phyloP scores from a whole-genome alignment of 441 rosid genomes.

The Daphne laureola region DNA sequence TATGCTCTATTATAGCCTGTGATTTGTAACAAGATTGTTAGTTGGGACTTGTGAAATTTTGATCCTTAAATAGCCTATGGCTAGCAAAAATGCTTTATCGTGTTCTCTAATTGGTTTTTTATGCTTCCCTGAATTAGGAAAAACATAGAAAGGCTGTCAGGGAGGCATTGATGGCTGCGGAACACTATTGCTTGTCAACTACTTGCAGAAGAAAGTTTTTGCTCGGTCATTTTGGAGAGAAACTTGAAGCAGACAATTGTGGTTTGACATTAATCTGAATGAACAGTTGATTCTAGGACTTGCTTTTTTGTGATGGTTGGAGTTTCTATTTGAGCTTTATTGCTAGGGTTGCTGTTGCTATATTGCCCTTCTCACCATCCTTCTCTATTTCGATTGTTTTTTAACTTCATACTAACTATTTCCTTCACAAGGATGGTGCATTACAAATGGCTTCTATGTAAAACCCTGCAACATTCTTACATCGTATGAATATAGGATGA shows the following conservation, averaged over 20 bases:
- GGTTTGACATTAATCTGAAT: constrained; percentile 22
- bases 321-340: too few relatives aligned
- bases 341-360: too few relatives aligned
- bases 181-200: constrained; percentile 26
- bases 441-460: too few relatives aligned
- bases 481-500: too few relatives aligned
- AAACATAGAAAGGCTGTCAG: constrained; percentile 31
- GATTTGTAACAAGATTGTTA: background rate
- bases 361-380: background rate
- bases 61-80: background rate
- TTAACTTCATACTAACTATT: background rate
- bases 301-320: too few relatives aligned
- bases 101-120: constrained; percentile 8
- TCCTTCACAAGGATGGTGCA: too few relatives aligned
- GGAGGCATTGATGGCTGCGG: constrained; percentile 39
- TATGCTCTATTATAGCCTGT: too few relatives aligned
- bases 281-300: background rate
- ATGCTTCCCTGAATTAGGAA: constrained; percentile 18
- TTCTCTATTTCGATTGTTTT: background rate
- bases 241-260: constrained; percentile 27
- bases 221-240: constrained; percentile 43
- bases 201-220: constrained; percentile 49
- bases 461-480: too few relatives aligned
- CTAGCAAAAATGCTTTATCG: background rate
- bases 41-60: constrained; percentile 2